A percentile compares a stretch with the other conserved stretches of the same genome.
phyloP scores from a whole-genome alignment of 805 yeast species.

The Maudiozyma bulderi region DNA sequence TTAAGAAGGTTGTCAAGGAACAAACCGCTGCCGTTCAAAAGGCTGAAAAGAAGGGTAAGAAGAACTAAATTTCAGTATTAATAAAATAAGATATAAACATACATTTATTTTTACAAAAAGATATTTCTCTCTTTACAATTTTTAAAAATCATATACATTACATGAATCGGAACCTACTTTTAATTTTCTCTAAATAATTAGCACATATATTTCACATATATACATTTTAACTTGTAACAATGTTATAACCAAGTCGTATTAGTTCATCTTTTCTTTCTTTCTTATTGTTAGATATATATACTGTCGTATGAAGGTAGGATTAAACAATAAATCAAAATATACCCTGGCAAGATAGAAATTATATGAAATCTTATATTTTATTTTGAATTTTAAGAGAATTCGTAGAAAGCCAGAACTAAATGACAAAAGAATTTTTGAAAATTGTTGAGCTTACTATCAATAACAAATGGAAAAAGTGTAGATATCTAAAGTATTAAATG shows the following conservation, averaged over 20 bases:
- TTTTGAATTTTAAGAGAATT: no score
- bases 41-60: constrained; percentile 31
- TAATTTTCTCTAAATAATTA: constrained; percentile 3
- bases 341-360: no score
- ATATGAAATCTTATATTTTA: no score
- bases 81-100: background rate
- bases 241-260: constrained; percentile 3
- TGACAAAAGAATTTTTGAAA: no score
- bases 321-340: no score
- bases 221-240: constrained; percentile 7
- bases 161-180: background rate
- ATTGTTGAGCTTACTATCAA: no score
- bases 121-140: background rate
- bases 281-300: background rate
- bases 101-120: background rate
- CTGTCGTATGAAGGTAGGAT: no score
- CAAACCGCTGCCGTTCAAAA: constrained; percentile 82
- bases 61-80: background rate
- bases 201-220: constrained; percentile 6
- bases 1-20: constrained; percentile 97
- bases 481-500: no score
- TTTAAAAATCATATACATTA: background rate
- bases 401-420: no score
- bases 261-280: background rate
- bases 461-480: no score